Base-by-base conservation (phyloP, 768 basidiomycete species). In the Tulasnella sp. region DNA sequence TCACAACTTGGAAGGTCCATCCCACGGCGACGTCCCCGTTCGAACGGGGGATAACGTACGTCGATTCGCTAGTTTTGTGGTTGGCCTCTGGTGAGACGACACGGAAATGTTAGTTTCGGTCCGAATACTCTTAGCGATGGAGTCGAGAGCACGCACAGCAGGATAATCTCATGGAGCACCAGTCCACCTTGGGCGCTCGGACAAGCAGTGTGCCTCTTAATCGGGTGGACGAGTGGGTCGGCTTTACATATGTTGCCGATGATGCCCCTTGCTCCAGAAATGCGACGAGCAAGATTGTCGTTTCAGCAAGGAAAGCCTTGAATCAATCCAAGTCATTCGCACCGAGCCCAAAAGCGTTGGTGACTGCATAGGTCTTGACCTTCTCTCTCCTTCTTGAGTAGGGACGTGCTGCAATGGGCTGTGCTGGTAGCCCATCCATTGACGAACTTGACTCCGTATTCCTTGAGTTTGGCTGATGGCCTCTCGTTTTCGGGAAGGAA, bases 171-270 rank as follows among this genome's bases (percentile, higher is more conserved):
- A 78, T 50, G 22, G 60, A 40, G 41, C 4, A 78, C 77, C 77
- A 78, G 22, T 86, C 88, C 72, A 94, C 87, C 86, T 89, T 89
- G 0, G 94, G 92, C 3, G 94, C 93, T 64, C 90, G 85, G n/a
- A 97, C 88, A 24, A 96, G 85, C 91, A 0, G 94, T 93, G 86
- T 97, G 96, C 9, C 96, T 96, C 69, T 95, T 89, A 82, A 96
- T 89, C 0, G 96, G 95, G 84, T 90, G 91, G 34, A 96, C 86
- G 37, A 86, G 87, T 80, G 88, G 88, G 85, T 98, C 96, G n/a
- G n/a, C n/a, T n/a, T n/a, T n/a, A n/a, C n/a, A n/a, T n/a, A n/a
- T n/a, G n/a, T n/a, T n/a, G 7, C 96, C 96, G 16, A 93, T 90
- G 64, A 97, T 88, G 44, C 90, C 91, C 75, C 90, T 88, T 16